Evolutionary conservation across 768 basidiomycete species (phyloP).

Genomic region (Pseudohyphozyma bogoriensis): DNA sequence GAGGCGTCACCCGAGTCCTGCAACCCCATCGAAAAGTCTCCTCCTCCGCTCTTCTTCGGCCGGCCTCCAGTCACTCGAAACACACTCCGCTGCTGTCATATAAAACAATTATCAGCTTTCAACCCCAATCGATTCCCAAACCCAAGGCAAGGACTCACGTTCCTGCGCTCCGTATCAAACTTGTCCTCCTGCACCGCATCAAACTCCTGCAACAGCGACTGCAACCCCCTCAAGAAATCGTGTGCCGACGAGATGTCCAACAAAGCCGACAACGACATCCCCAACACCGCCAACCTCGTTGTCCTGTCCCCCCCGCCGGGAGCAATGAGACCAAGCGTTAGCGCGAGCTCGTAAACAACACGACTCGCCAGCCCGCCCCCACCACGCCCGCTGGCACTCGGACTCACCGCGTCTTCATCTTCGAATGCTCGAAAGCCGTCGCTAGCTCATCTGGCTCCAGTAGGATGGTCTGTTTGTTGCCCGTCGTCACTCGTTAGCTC

Average conservation of each 20-base stretch:
- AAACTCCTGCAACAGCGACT: conserved; percentile 34
- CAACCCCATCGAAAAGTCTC: conserved; percentile 8
- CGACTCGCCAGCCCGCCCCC: no score
- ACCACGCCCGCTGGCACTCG: no score
- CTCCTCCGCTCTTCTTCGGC: background rate
- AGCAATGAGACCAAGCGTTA: background rate
- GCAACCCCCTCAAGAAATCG: conserved; percentile 66
- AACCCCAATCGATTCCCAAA: background rate
- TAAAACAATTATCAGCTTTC: background rate
- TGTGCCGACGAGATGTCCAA: conserved; percentile 70
- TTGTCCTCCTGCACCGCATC: conserved; percentile 31
- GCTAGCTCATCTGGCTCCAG: conserved; percentile 65
- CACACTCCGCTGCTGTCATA: background rate
- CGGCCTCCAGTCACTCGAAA: background rate
- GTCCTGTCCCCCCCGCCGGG: conserved; percentile 50
- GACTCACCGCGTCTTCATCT: conserved; percentile 67
- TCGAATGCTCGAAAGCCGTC: conserved; percentile 58
- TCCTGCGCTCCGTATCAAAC: conserved; percentile 4
- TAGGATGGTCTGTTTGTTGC: conserved; percentile 73
- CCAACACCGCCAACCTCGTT: conserved; percentile 69
- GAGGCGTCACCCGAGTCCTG: conserved; percentile 22
- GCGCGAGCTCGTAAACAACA: background rate
- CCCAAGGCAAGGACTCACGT: background rate
- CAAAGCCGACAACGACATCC: conserved; percentile 71
- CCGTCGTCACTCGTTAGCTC: conserved; percentile 55